These are phyloP conservation scores for Lagenidium giganteum DNA, from an alignment of 352 stramenopile species.

Conservation along the genomic window DNA sequence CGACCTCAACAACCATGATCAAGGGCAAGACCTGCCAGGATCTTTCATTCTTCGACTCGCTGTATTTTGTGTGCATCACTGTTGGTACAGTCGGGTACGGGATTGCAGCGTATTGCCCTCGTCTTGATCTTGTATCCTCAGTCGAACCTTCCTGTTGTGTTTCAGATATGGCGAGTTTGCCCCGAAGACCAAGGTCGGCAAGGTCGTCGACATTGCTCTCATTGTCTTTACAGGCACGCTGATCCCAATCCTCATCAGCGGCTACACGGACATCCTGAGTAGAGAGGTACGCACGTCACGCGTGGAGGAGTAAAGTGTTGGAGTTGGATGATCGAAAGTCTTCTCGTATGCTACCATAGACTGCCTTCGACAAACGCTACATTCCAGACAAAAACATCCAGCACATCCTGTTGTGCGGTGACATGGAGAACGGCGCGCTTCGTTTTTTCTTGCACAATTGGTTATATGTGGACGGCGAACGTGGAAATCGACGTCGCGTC, in stretches of 20 bases:
- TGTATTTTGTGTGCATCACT: slow-evolving; percentile 85
- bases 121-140: background rate
- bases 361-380: slow-evolving; percentile 79
- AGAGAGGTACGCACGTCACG: slow-evolving; percentile 37
- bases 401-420: slow-evolving; percentile 74
- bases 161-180: slow-evolving; percentile 68
- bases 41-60: slow-evolving; percentile 66
- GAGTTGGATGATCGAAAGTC: too few relatives aligned
- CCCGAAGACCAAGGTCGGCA: slow-evolving; percentile 54
- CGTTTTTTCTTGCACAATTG: slow-evolving; percentile 81
- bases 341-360: slow-evolving; percentile 20
- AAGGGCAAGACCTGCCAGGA: slow-evolving; percentile 44
- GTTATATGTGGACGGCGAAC: slow-evolving; percentile 61
- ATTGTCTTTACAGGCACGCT: slow-evolving; percentile 69
- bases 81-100: slow-evolving; percentile 76
- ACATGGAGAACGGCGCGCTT: slow-evolving; percentile 63
- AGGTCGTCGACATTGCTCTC: slow-evolving; percentile 59
- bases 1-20: slow-evolving; percentile 10
- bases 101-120: background rate
- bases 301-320: too few relatives aligned
- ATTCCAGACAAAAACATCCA: slow-evolving; percentile 48
- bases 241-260: slow-evolving; percentile 65
- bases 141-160: background rate
- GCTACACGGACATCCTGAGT: slow-evolving; percentile 63
- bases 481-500: slow-evolving; percentile 47